These are phyloP conservation scores for Starmera dryadoides DNA, from an alignment of 805 yeast genomes.

Conservation along the genomic window DNA sequence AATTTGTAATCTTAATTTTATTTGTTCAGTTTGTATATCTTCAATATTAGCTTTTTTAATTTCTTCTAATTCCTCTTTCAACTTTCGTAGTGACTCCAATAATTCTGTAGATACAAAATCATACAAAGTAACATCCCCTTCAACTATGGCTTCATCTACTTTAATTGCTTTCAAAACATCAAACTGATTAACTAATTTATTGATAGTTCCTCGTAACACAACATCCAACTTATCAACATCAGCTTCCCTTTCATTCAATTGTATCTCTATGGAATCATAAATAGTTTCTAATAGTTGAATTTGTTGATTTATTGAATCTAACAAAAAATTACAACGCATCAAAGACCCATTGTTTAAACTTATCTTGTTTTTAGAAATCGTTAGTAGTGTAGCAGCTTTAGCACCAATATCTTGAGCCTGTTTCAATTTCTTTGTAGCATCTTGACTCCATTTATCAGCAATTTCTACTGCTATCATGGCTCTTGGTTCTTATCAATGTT, in stretches of 20 bases:
- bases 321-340: constrained; percentile 36
- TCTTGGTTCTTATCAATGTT: no score
- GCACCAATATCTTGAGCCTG: constrained; percentile 45
- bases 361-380: constrained; percentile 28
- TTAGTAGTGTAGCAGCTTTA: constrained; percentile 37
- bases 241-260: constrained; percentile 18
- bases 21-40: constrained; percentile 9
- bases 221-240: constrained; percentile 14
- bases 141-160: constrained; percentile 26
- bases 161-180: constrained; percentile 26
- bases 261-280: constrained; percentile 23
- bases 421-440: constrained; percentile 40
- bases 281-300: constrained; percentile 30
- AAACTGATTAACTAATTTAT: constrained; percentile 25
- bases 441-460: constrained; percentile 29
- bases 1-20: background rate
- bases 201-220: constrained; percentile 22
- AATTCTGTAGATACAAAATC: constrained; percentile 41
- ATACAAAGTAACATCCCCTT: constrained; percentile 23
- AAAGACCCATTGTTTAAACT: constrained; percentile 32
- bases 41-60: constrained; percentile 18
- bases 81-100: constrained; percentile 19
- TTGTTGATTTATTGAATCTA: constrained; percentile 41
- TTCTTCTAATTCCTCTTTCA: constrained; percentile 13
- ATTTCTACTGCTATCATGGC: no score